Evolutionary conservation across 2,329 filamentous ascomycete genomes (phyloP).

Genomic region (Chrysoporthe deuterocubensis): DNA sequence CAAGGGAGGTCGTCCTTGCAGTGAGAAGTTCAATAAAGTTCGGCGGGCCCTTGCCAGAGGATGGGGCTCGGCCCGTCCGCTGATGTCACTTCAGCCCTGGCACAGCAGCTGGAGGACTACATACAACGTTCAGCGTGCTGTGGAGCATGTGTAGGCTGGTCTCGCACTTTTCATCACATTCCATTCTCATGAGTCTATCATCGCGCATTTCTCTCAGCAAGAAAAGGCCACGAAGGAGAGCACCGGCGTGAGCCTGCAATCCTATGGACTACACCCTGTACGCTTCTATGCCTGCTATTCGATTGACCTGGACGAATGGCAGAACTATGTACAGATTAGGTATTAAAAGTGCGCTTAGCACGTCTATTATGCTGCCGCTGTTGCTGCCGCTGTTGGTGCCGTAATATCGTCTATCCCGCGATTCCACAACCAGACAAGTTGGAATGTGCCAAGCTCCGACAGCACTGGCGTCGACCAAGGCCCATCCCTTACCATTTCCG

Average conservation of each 20-base stretch:
- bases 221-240: background rate
- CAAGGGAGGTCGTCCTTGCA: background rate
- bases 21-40: background rate
- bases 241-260: background rate
- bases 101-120: background rate
- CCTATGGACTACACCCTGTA: background rate
- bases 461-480: background rate
- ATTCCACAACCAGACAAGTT: background rate
- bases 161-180: background rate
- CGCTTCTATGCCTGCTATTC: background rate
- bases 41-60: background rate
- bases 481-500: constrained; percentile 48
- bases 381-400: background rate
- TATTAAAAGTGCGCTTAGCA: constrained; percentile 25
- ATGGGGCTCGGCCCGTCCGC: background rate
- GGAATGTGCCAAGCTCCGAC: background rate
- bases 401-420: constrained; percentile 6
- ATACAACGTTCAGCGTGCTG: background rate
- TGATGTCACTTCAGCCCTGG: background rate
- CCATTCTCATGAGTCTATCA: constrained; percentile 1
- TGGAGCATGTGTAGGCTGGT: background rate
- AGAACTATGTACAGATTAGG: constrained; percentile 27
- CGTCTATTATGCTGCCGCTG: constrained; percentile 14
- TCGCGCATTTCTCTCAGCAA: background rate
- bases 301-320: background rate